Percentiles rank a stretch among this genome's conserved stretches.
Conservation (phyloP, 1,284 basidiomycete species). For the Trametes versicolor region DNA sequence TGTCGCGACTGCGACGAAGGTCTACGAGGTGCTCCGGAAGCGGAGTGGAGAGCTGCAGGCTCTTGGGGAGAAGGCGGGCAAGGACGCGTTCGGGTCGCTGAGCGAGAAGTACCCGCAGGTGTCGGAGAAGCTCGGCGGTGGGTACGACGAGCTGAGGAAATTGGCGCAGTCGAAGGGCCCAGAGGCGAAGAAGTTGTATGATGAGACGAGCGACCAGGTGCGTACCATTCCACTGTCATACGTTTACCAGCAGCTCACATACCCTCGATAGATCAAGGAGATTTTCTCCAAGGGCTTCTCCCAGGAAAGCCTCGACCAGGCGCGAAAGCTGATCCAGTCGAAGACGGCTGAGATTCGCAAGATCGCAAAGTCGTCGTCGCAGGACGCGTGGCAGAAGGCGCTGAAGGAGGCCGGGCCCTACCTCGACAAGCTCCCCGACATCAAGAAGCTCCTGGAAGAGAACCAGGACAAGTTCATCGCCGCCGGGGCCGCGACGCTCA, state of each 20-base stretch:
- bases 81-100: conserved; percentile 40
- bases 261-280: conserved; percentile 35
- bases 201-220: conserved; percentile 47
- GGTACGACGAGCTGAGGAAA: conserved; percentile 45
- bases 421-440: conserved; percentile 45
- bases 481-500: conserved; percentile 30
- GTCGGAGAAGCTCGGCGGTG: conserved; percentile 46
- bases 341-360: conserved; percentile 44
- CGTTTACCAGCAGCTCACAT: not conserved
- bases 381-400: conserved; percentile 44
- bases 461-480: conserved; percentile 40
- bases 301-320: conserved; percentile 41
- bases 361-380: conserved; percentile 39
- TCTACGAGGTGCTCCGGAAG: conserved; percentile 43
- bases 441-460: conserved; percentile 40
- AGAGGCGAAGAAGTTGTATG: conserved; percentile 48
- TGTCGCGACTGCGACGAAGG: conserved; percentile 43
- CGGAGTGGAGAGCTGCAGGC: conserved; percentile 43
- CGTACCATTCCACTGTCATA: not conserved
- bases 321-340: conserved; percentile 39
- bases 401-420: conserved; percentile 42
- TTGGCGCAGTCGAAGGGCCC: conserved; percentile 47
- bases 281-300: conserved; percentile 43
- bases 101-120: conserved; percentile 47
- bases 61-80: conserved; percentile 45